Conservation (phyloP, 441 rosid genomes). For the Erodium moschatum region DNA sequence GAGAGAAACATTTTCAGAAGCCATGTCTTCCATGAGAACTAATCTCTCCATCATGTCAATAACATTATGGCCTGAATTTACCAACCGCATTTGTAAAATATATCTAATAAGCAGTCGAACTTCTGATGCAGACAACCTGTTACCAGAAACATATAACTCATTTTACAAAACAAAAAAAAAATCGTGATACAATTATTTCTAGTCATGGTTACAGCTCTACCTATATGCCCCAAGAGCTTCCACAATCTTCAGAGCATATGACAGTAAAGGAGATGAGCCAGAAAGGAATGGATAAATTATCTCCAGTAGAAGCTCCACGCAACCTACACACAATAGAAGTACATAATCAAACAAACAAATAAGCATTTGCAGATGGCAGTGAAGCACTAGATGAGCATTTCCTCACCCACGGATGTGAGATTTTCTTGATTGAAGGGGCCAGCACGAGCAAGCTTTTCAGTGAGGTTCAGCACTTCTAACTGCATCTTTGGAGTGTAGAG, state of each 20-base stretch:
- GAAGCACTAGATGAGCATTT: slow-evolving; percentile 15
- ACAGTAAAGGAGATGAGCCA: slow-evolving; percentile 80
- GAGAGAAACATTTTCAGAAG: slow-evolving; percentile 61
- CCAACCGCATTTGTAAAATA: slow-evolving; percentile 71
- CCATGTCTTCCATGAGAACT: slow-evolving; percentile 74
- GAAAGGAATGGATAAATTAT: slow-evolving; percentile 78
- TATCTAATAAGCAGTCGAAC: slow-evolving; percentile 78
- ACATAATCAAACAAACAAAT: slow-evolving; percentile 22
- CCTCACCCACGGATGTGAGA: slow-evolving; percentile 90
- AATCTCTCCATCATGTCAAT: slow-evolving; percentile 90
- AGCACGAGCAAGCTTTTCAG: slow-evolving; percentile 82
- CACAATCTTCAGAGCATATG: slow-evolving; percentile 83
- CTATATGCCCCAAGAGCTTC: slow-evolving; percentile 98
- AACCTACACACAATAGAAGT: slow-evolving; percentile 42
- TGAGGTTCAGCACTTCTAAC: slow-evolving; percentile 69
- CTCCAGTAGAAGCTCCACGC: slow-evolving; percentile 95
- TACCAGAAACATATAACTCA: slow-evolving; percentile 30
- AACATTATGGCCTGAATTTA: slow-evolving; percentile 66
- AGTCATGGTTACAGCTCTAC: slow-evolving; percentile 32
- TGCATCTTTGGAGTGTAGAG: slow-evolving; percentile 95
- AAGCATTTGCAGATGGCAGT: slow-evolving; percentile 12
- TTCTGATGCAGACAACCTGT: slow-evolving; percentile 94
- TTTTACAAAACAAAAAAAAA: slow-evolving; percentile 17
- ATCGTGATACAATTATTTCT: slow-evolving; percentile 14
- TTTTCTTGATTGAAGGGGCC: slow-evolving; percentile 94